phyloP scores from a whole-genome alignment of 208 protist genomes.

The Acanthamoeba sp. region DNA sequence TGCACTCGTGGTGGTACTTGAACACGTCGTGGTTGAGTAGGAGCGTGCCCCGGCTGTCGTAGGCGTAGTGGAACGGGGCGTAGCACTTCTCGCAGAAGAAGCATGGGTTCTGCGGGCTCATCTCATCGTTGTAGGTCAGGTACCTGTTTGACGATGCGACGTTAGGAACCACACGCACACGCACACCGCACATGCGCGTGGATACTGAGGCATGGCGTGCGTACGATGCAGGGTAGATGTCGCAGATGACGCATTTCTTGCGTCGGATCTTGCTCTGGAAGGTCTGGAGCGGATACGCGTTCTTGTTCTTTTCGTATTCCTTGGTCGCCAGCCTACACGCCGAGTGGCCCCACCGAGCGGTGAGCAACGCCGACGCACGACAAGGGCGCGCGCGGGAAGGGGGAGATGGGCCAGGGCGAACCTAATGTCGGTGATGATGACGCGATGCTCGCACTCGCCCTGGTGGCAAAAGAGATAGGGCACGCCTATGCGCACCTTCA shows the following conservation, averaged over 20 bases:
- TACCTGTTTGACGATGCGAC: too few species aligned
- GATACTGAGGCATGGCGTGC: slow-evolving; percentile 63
- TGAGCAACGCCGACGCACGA: not conserved
- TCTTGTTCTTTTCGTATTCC: slow-evolving; percentile 58
- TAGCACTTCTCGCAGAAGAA: slow-evolving; percentile 66
- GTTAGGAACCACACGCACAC: too few species aligned
- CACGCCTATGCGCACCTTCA: slow-evolving; percentile 77
- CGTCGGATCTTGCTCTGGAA: slow-evolving; percentile 82
- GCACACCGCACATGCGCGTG: not conserved
- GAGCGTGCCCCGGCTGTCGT: slow-evolving; percentile 11
- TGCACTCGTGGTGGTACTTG: slow-evolving; percentile 32
- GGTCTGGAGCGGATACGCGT: slow-evolving; percentile 79
- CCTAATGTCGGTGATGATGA: slow-evolving; percentile 82
- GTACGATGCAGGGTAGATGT: slow-evolving; percentile 86
- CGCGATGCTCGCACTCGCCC: slow-evolving; percentile 81
- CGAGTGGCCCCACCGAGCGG: not conserved
- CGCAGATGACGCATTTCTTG: slow-evolving; percentile 86
- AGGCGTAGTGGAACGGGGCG: slow-evolving; percentile 42
- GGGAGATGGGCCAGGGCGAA: not conserved
- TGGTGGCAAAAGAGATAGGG: slow-evolving; percentile 85
- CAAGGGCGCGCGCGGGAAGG: not conserved
- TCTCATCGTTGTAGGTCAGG: slow-evolving; percentile 10
- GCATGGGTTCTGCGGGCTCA: slow-evolving; percentile 43
- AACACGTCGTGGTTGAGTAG: slow-evolving; percentile 42
- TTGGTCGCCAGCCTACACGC: slow-evolving; percentile 64